Base-by-base conservation (phyloP, 1,284 basidiomycete genomes). In the Schizophyllum amplum region DNA sequence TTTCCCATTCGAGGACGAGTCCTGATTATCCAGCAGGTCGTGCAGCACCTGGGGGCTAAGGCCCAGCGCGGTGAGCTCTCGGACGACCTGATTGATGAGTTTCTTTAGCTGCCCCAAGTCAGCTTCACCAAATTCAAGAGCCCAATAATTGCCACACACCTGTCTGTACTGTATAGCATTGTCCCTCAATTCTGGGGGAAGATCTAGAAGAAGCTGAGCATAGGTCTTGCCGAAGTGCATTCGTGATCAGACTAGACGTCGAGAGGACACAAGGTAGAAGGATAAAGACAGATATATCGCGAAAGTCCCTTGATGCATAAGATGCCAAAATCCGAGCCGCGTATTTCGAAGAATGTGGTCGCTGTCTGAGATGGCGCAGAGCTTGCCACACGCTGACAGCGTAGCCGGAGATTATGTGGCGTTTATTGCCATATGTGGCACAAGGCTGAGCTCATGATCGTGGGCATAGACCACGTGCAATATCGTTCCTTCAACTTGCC, bases 221-320 rank as follows among this genome's bases (percentile, higher is more conserved):
- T 91, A 93, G 1, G 84, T 82, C 68, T 93, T 92, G 27, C 86
- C 83, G 69, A 90, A 93, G 71, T 92, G 90, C 92, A 94, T 92
- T 22, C 22, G n/a, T 47, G 50, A 54, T 42, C 33, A 42, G 13
- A 4, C 33, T 42, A 42, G n/a, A n/a, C 42, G 21, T 47, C 23
- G 47, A 55, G 49, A 17, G 33, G 13, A 17, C 33, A 17, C 17
- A 42, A 42, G 33, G 17, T 17, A 42, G 33, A 42, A 17, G 7
- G 17, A 9, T 42, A 42, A 9, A 42, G 33, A 42, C 33, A 42
- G 13, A 42, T 9, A 9, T 9, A 17, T 9, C 33, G 33, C 33
- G 11, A 9, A n/a, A 42, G 33, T 42, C 33, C 17, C 33, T 42
- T 13, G 33, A 42, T 42, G 33, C 33, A 42, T 42, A 42, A 42